These are phyloP conservation scores for Leucaena leucocephala DNA, from an alignment of 306 rosid species.

Conservation along the genomic window DNA sequence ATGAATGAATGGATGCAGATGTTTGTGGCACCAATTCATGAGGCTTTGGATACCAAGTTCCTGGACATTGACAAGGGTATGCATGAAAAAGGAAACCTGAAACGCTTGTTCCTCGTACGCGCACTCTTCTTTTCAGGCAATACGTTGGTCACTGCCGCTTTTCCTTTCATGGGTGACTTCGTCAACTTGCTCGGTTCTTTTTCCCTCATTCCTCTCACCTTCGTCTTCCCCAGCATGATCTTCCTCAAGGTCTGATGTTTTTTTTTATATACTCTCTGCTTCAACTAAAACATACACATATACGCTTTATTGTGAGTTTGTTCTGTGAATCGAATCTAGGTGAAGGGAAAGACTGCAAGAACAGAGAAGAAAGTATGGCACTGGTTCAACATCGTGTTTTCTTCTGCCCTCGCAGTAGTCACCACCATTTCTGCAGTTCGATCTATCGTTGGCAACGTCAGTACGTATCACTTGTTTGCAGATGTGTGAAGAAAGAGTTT, in stretches of 20 bases:
- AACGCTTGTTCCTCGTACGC: constrained; percentile 44
- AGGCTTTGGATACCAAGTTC: constrained; percentile 55
- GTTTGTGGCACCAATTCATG: constrained; percentile 58
- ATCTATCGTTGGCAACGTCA: constrained; percentile 44
- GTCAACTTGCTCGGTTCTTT: constrained; percentile 61
- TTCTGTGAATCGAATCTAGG: constrained; percentile 33
- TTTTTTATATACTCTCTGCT: background rate
- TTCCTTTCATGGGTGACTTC: constrained; percentile 69
- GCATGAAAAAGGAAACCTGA: constrained; percentile 52
- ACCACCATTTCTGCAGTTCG: constrained; percentile 57
- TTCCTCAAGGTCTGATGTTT: constrained; percentile 52
- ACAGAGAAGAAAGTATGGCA: constrained; percentile 60
- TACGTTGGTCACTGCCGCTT: constrained; percentile 51
- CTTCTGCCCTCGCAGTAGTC: constrained; percentile 45
- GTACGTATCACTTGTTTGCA: constrained; percentile 53
- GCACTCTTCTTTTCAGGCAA: constrained; percentile 41
- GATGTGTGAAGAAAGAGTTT: constrained; percentile 32
- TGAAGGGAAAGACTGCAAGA: constrained; percentile 53
- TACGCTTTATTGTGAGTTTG: background rate
- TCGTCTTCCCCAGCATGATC: constrained; percentile 63
- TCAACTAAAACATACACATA: background rate
- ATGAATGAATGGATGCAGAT: constrained; percentile 34
- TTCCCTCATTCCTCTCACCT: constrained; percentile 59
- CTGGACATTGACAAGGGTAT: constrained; percentile 42
- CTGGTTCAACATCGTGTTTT: constrained; percentile 52